Conservation (phyloP, 1,284 basidiomycete genomes). For the Heterobasidion annosum region DNA sequence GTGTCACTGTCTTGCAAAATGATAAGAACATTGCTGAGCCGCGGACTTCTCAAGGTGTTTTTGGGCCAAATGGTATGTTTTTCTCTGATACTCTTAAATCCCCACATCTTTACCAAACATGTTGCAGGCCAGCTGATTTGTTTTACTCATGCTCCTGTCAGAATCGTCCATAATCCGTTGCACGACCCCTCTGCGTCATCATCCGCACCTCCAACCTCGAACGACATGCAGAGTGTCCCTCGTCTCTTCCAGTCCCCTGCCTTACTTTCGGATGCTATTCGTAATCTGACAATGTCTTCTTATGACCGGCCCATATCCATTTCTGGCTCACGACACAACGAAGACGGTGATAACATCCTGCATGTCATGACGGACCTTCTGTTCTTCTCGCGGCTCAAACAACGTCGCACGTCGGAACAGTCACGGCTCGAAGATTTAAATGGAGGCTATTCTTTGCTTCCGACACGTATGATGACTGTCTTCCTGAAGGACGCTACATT, state of each 20-base stretch:
- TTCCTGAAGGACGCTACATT: constrained; percentile 54
- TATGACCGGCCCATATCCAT: constrained; percentile 33
- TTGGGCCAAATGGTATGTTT: constrained; percentile 72
- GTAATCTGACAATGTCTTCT: constrained; percentile 48
- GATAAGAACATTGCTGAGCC: constrained; percentile 76
- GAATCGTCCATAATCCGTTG: constrained; percentile 52
- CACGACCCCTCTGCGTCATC: constrained; percentile 42
- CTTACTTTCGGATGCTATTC: constrained; percentile 59
- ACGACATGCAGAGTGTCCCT: constrained; percentile 21
- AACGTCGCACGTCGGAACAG: constrained; percentile 24
- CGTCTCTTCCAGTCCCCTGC: constrained; percentile 54
- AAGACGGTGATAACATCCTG: constrained; percentile 43
- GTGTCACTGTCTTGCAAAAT: constrained; percentile 41
- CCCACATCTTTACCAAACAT: not conserved
- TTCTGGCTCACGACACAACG: constrained; percentile 32
- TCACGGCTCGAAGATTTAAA: constrained; percentile 22
- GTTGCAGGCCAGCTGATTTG: constrained; percentile 70
- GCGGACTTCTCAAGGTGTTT: constrained; percentile 72
- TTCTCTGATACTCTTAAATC: not conserved
- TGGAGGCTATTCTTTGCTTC: constrained; percentile 27
- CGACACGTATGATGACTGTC: constrained; percentile 51
- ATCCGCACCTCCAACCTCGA: constrained; percentile 21
- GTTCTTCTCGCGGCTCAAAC: constrained; percentile 45
- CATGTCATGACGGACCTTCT: constrained; percentile 69
- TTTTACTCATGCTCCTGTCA: constrained; percentile 72